Evolutionary conservation across 2,329 filamentous ascomycete genomes (phyloP).

Genomic region (Piedraia hortae): DNA sequence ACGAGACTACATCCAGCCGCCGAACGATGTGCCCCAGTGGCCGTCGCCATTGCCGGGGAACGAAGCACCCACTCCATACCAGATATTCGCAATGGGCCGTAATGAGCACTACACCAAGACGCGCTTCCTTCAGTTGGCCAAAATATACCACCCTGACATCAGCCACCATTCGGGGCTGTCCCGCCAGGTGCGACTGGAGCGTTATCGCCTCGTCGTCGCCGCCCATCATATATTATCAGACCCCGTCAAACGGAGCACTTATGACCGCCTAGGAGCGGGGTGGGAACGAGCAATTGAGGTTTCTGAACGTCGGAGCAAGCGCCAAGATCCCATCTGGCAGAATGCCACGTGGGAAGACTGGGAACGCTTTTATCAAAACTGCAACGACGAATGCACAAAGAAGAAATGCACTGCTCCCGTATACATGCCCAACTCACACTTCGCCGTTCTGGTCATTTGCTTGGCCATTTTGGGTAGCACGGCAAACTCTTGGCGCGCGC

Average conservation of each 20-base stretch:
- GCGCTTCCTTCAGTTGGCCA: constrained; percentile 73
- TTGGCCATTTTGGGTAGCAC: constrained; percentile 43
- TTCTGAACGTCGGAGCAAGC: constrained; percentile 7
- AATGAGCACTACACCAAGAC: constrained; percentile 51
- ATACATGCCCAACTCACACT: constrained; percentile 54
- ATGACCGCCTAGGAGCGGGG: constrained; percentile 56
- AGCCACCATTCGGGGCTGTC: constrained; percentile 16
- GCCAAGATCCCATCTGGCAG: constrained; percentile 23
- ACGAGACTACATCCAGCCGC: constrained; percentile 6
- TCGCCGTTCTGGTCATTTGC: constrained; percentile 42
- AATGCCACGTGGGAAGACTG: constrained; percentile 98
- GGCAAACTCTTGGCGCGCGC: constrained; percentile 43
- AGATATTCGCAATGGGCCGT: constrained; percentile 42
- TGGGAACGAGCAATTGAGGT: constrained; percentile 33
- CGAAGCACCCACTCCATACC: constrained; percentile 50
- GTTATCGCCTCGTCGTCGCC: constrained; percentile 66
- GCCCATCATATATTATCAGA: constrained; percentile 75
- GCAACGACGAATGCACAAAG: too few species aligned
- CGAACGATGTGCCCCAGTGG: constrained; percentile 7
- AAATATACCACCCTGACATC: constrained; percentile 74
- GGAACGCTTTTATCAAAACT: constrained; percentile 42
- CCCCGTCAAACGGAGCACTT: constrained; percentile 47
- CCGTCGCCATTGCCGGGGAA: constrained; percentile 14
- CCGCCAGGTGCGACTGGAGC: constrained; percentile 40
- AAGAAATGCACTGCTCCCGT: constrained; percentile 29